Base-by-base conservation (phyloP, 192 early-diverging fungal species). In the Jimgerdemannia flammicorona region DNA sequence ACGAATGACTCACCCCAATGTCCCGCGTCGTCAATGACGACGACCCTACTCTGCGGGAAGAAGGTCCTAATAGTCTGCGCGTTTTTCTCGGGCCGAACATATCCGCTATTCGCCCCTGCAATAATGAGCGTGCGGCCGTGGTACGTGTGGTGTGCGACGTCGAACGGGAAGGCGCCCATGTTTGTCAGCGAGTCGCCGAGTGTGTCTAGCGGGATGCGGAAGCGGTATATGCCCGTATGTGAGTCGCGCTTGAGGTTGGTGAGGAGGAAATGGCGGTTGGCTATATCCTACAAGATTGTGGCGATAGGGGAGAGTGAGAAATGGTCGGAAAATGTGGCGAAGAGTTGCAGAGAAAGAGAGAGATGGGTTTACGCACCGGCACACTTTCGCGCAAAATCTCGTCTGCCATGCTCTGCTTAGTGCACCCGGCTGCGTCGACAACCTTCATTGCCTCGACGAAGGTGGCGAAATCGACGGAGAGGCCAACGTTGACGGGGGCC, bases 161-260 rank as follows among this genome's bases (percentile, higher is more conserved):
- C 71, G 44, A 81, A 82, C n/a, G 80, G 80, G 78, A 90, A 93
- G 3, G 70, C 76, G 42, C 88, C 87, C 14, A 93, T 76, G 3
- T 78, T 77, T 4, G 68, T 72, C 8, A 93, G 76, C 3, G 89
- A 87, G 44, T 86, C 68, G 8, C 85, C 86, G 4, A 99, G 72
- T 1, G 89, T 86, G n/a, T 87, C 79, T 39, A 97, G 79, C 10
- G 96, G 96, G 39, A 97, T 83, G 19, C 96, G 85, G 66, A 91
- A 94, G 41, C 78, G 79, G 70, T 93, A 91, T 4, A 75, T 68
- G 18, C 79, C 81, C 0, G 66, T 74, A 2, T 82, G 70, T 2
- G 75, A 71, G 63, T 82, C 69, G 73, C 86, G 83, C 73, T 94
- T 95, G 77, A 98, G 87, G 79, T 99, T 99, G 8, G 97, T 99